Base-by-base conservation (phyloP, 2,329 filamentous ascomycete genomes). In the Trichoderma atrobrunneum region DNA sequence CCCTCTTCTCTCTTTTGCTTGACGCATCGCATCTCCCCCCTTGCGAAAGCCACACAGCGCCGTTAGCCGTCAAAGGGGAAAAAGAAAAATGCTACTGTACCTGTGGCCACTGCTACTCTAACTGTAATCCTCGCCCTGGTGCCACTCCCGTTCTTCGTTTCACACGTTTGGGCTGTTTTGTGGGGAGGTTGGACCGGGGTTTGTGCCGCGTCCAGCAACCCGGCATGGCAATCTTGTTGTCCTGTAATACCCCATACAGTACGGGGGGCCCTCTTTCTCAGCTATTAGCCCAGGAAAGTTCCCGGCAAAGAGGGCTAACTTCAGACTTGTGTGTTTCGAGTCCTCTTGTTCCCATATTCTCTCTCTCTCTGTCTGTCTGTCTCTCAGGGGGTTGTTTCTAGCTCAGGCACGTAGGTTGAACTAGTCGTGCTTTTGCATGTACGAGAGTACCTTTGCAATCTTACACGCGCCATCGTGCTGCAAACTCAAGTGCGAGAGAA, bases 181-280 rank as follows among this genome's bases (percentile, higher is more conserved):
- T 59, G 51, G 64, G 64, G 64, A 60, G 64, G 30, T 21, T 48
- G 36, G 64, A 51, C 54, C 51, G 64, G 61, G 64, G 32, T 67
- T 43, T 51, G 64, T 67, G 51, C 64, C 63, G 63, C 63, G 30
- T 56, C 51, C 30, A 34, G 36, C 48, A 56, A 36, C 63, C 51
- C 32, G 63, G 48, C 64, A 66, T 56, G 32, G 48, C 63, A 43
- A 36, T 34, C 48, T 60, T 60, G 36, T 39, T 18, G 36, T 8
- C 14, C 63, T 66, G 63, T 32, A 67, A 39, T 39, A 26, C 34
- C 21, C 5, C n/a, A 28, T 51, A 51, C n/a, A 51, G 43, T 48
- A 59, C 18, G 18, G 43, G 24, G 36, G 36, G 43, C 26, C 56
- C 54, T 18, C 14, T 28, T 59, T 30, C 14, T 30, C 14, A 32